Evolutionary conservation across 2,329 filamentous ascomycete genomes (phyloP), one percentile per base, ranked within the genome.

Genomic region (Balansia obtecta): DNA sequence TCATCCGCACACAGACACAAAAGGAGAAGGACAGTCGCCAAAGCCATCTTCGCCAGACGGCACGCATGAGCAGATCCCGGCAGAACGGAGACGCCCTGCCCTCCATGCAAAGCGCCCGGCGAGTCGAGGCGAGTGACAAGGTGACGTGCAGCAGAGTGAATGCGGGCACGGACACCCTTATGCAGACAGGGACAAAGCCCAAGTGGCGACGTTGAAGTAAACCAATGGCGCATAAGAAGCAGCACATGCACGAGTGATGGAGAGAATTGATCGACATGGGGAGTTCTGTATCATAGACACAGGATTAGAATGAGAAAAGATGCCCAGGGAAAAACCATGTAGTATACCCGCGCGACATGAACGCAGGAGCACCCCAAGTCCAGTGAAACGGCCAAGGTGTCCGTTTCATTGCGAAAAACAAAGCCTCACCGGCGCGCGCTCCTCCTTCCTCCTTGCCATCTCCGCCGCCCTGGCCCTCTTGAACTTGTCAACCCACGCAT

Each of bases 401-500:
- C 16, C 18, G 18, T n/a, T 22, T 20, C 22, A 10, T 44, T 18
- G 20, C 4, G 20, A 22, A 22, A 4, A 22, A 22, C 20, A 30
- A 12, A n/a, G 6, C 18, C 11, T 16, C 45, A 32, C 40, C 22
- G n/a, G n/a, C 20, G 45, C 18, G 8, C 32, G 38, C 10, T 39
- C 41, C 4, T 27, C 38, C n/a, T 10, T 55, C 11, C 42, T 52
- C 54, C 55, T 56, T 45, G 59, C 62, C 60, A 53, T 72, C 61
- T 74, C 72, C 3, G 68, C 70, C 3, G 72, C 75, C 67, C 80
- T 87, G 64, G 86, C 82, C 60, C 72, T 76, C 72, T 96, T 97
- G 65, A 89, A 90, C 58, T 93, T 86, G 55, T 79, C 77, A 37
- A 95, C 82, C 83, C 90, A 98, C n/a, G 65, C 75, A 9, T 75